Percentiles rank a stretch among this genome's conserved stretches.
Conservation (phyloP, 495 filamentous ascomycete genomes). For the Usnea hakonensis region DNA sequence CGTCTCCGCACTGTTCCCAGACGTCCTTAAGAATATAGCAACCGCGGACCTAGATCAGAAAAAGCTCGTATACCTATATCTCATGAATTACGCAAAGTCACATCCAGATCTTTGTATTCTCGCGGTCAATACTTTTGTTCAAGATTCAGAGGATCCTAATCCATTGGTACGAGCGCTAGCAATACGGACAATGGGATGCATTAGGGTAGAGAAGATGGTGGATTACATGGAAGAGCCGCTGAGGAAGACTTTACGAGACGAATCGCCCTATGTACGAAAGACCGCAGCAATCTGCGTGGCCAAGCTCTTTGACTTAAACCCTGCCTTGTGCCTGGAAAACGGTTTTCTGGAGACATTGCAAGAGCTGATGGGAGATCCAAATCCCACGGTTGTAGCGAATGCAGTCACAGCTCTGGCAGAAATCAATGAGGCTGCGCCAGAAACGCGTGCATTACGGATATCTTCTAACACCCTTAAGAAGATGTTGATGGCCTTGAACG, state of each 20-base stretch:
- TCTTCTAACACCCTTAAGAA: slow-evolving; percentile 80
- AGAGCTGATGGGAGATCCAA: slow-evolving; percentile 93
- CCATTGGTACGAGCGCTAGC: slow-evolving; percentile 89
- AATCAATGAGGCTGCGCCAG: slow-evolving; percentile 82
- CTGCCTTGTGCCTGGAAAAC: slow-evolving; percentile 86
- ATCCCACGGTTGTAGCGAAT: slow-evolving; percentile 98
- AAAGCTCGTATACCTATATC: slow-evolving; percentile 97
- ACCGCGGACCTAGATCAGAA: slow-evolving; percentile 95
- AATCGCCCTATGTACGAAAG: slow-evolving; percentile 97
- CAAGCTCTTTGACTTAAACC: slow-evolving; percentile 94
- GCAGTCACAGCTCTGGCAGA: slow-evolving; percentile 88
- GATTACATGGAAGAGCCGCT: slow-evolving; percentile 99
- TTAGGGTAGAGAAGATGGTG: slow-evolving; percentile 98
- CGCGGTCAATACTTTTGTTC: slow-evolving; percentile 97
- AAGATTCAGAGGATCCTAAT: slow-evolving; percentile 98
- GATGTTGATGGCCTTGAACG: slow-evolving; percentile 91
- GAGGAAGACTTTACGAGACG: slow-evolving; percentile 91
- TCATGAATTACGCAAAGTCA: slow-evolving; percentile 99
- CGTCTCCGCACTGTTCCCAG: slow-evolving; percentile 93
- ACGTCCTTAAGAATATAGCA: slow-evolving; percentile 98
- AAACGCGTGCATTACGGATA: slow-evolving; percentile 78
- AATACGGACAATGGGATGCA: slow-evolving; percentile 99
- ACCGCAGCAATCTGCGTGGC: slow-evolving; percentile 97
- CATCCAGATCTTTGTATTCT: slow-evolving; percentile 98
- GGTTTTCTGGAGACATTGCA: slow-evolving; percentile 94